Evolutionary conservation across 306 rosid species (phyloP).

Genomic region (Argentina anserina): DNA sequence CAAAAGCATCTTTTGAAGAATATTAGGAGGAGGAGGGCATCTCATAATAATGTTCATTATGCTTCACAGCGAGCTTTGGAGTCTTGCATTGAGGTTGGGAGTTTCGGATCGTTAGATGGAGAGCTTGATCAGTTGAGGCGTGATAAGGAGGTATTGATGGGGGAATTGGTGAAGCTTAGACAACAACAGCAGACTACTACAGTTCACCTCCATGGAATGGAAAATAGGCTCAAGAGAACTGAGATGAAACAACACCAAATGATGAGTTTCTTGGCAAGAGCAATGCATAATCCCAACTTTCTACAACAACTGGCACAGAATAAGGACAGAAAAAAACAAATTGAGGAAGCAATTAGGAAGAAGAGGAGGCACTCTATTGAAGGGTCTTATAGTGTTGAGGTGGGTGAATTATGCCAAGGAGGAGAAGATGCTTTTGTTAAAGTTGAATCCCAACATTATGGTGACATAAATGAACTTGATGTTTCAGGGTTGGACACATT

Average conservation of each 20-base stretch:
- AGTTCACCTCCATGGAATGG: constrained; percentile 50
- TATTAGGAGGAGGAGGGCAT: constrained; percentile 61
- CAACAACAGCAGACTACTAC: constrained; percentile 59
- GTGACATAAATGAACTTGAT: constrained; percentile 27
- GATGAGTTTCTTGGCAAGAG: constrained; percentile 70
- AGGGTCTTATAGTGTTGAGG: constrained; percentile 36
- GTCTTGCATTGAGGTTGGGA: constrained; percentile 69
- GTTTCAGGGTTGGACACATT: constrained; percentile 30
- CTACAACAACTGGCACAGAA: constrained; percentile 49
- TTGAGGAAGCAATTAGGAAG: constrained; percentile 36
- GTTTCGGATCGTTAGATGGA: constrained; percentile 51
- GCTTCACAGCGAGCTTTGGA: constrained; percentile 40
- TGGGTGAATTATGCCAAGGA: constrained; percentile 23
- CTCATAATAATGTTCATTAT: constrained; percentile 27
- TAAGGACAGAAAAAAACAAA: constrained; percentile 45
- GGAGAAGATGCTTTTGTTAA: constrained; percentile 32
- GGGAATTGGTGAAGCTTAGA: constrained; percentile 67
- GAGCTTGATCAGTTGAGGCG: constrained; percentile 58
- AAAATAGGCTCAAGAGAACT: constrained; percentile 46
- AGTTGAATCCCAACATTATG: constrained; percentile 27
- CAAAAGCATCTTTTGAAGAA: constrained; percentile 61
- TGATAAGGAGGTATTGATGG: constrained; percentile 61
- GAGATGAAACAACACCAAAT: constrained; percentile 63
- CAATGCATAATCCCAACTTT: constrained; percentile 60
- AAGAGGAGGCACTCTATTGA: constrained; percentile 57